Base-by-base conservation (phyloP, 306 rosid genomes). In the Styphnolobium japonicum region DNA sequence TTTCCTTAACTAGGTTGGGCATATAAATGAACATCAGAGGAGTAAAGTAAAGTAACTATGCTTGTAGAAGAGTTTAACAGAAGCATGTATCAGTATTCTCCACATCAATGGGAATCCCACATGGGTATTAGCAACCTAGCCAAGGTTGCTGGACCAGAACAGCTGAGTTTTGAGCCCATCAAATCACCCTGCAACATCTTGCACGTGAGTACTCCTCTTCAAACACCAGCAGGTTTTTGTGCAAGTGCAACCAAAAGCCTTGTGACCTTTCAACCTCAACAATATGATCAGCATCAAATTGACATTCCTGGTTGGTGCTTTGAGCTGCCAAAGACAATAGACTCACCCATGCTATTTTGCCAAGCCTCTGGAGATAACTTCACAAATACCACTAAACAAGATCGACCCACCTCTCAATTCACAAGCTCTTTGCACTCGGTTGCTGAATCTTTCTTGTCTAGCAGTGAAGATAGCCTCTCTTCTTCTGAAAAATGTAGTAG, bases 391-490 rank as follows among this genome's bases (percentile, higher is more conserved):
- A 12, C 66, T 7, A 43, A 48, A 60, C 77, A 66, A 77, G 74
- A 67, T 81, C 49, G 3, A 22, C 52, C 63, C 6, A 10, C 57
- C 7, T 77, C 82, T 52, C 69, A 62, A 15, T 55, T 77, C 51
- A 60, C 79, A 16, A 57, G 36, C 73, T 69, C 86, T 15, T 78
- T 82, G 72, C 71, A 76, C 40, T 72, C 82, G 1, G 60, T 75
- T 63, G 80, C 71, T 56, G 80, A 79, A 34, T 79, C 86, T 63
- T 79, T 79, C 65, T 65, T 82, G 82, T 79, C 82, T 22, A 61
- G 37, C 21, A 53, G 36, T 66, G 37, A n/a, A n/a, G 84, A 79
- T 10, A 73, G 79, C 10, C 39, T 36, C 31, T 82, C 80, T 57
- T 78, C 60, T 64, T 70, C 74, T 12, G 86, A 78, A 34, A 79